These are phyloP conservation scores for Metroxylon sagu DNA, from an alignment of 176 grass and related monocot genomes.

Conservation along the genomic window DNA sequence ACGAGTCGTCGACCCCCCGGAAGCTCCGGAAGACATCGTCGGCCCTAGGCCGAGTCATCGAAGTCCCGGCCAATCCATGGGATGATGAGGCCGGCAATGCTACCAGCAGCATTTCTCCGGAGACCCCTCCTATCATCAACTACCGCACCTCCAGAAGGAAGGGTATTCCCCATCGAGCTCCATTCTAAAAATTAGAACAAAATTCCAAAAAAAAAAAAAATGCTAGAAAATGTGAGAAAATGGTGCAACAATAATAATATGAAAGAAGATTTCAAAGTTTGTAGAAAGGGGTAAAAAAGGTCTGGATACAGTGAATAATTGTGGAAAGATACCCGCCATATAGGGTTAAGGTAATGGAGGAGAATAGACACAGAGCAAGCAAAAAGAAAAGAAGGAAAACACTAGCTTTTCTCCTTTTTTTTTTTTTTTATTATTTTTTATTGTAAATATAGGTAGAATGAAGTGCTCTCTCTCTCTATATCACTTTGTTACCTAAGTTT, in stretches of 20 bases:
- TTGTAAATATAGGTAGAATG: neutral
- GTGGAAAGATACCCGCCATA: slow-evolving; percentile 10
- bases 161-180: slow-evolving; percentile 37
- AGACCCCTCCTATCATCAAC: slow-evolving; percentile 31
- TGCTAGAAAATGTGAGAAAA: neutral
- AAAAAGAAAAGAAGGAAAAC: neutral
- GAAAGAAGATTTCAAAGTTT: too few relatives aligned
- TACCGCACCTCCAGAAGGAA: slow-evolving; percentile 37
- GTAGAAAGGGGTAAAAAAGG: neutral
- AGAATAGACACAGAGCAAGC: neutral
- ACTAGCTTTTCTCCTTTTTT: neutral
- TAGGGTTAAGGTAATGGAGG: neutral
- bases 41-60: slow-evolving; percentile 3
- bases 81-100: too few relatives aligned
- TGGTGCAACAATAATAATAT: neutral
- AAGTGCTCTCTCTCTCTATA: too few relatives aligned
- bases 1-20: slow-evolving; percentile 25
- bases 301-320: neutral
- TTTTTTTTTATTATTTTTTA: neutral
- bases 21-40: slow-evolving; percentile 18
- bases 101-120: slow-evolving; percentile 26
- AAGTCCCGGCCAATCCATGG: neutral
- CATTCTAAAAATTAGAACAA: slow-evolving; percentile 15
- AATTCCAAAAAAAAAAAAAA: neutral
- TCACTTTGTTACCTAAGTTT: too few relatives aligned